These are phyloP conservation scores for Microcos paniculata DNA, from an alignment of 345 rosid species.

Conservation along the genomic window DNA sequence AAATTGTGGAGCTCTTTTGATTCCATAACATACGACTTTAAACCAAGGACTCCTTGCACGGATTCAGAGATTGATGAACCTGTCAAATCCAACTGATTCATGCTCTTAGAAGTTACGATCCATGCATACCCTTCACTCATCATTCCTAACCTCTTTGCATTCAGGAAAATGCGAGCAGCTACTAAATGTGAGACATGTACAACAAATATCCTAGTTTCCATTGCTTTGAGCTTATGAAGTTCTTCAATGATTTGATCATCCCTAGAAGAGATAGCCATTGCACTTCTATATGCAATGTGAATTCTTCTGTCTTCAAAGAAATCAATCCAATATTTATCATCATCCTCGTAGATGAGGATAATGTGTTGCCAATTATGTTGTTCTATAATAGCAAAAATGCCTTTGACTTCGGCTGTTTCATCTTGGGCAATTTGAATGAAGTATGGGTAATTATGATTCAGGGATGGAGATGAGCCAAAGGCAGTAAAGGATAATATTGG, in stretches of 20 bases:
- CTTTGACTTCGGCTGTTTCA: constrained; percentile 23
- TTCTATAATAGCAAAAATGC: constrained; percentile 15
- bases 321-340: neutral
- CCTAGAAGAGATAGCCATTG: constrained; percentile 12
- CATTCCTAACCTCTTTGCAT: constrained; percentile 17
- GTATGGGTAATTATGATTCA: too few species aligned
- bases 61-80: constrained; percentile 4
- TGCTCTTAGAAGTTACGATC: constrained; percentile 31
- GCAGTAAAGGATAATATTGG: too few species aligned
- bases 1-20: constrained; percentile 35
- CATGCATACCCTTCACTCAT: constrained; percentile 45
- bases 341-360: constrained; percentile 28
- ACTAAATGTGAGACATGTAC: constrained; percentile 25
- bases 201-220: constrained; percentile 16
- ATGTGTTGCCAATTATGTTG: constrained; percentile 27
- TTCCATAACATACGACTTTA: constrained; percentile 30
- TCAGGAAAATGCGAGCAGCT: constrained; percentile 22
- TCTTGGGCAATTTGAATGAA: constrained; percentile 25
- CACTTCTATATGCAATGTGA: constrained; percentile 16
- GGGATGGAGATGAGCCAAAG: too few species aligned
- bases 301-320: neutral
- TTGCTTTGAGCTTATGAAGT: constrained; percentile 11
- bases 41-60: constrained; percentile 45
- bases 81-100: neutral
- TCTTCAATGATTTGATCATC: constrained; percentile 1